Evolutionary conservation across 345 rosid genomes (phyloP), one percentile per base, ranked within the genome.

Genomic region (Salix caprea): DNA sequence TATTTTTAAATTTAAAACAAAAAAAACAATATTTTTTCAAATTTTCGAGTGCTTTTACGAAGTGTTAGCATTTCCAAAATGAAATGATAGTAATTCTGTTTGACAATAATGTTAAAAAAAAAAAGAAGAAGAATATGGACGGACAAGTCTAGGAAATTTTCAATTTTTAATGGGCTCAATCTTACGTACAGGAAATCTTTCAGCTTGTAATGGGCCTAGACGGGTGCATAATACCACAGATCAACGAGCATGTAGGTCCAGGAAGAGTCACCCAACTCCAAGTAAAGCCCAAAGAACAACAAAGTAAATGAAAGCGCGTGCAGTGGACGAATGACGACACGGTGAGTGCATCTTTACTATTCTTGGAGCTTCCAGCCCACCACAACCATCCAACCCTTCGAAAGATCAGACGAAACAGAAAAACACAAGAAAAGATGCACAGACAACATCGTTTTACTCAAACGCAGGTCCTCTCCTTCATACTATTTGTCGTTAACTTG

Each of bases 391-490:
- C 3, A 18, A 2, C 3, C 58, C 58, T 52, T 52, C 56, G 52
- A 46, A 23, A 18, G 36, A 39, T 15, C 50, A 40, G 12, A 24
- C n/a, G 12, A 62, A 2, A 28, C 65, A 30, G 7, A 23, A 24
- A 32, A 26, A 12, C 2, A 18, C 3, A 2, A 19, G 5, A 30
- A n/a, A 71, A 19, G 42, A 83, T 80, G 81, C 60, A 24, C 32
- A 42, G 28, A 15, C 30, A 15, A 52, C 46, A 65, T 3, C 3
- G 13, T 16, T 9, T 28, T 15, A 9, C 72, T 72, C 30, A 52
- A 36, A 18, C 26, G 58, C 28, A 80, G 14, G 26, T 85, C 74
- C 75, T 76, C 79, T 50, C 68, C 34, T 58, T 75, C 52, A 74
- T 19, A n/a, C 67, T 66, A 13, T 14, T 30, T 7, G 69, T 71